phyloP scores from a whole-genome alignment of 2,329 filamentous ascomycete genomes.

The Scedosporium minutisporum region DNA sequence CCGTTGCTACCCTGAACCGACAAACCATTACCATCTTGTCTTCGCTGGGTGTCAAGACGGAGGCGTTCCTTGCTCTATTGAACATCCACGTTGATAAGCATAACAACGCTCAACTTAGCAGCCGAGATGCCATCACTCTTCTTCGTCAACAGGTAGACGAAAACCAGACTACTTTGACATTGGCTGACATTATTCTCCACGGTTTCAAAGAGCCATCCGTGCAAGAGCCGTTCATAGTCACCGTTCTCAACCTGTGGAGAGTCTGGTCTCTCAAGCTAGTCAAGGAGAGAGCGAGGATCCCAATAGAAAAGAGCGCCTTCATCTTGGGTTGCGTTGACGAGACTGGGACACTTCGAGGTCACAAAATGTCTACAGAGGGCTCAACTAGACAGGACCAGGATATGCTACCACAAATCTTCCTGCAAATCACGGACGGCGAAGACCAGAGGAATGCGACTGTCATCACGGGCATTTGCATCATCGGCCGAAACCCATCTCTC shows the following conservation, averaged over 20 bases:
- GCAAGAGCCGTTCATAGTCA: constrained; percentile 71
- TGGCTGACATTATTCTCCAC: constrained; percentile 67
- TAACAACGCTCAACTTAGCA: constrained; percentile 58
- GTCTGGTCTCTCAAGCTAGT: constrained; percentile 82
- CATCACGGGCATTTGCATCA: constrained; percentile 67
- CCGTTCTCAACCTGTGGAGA: constrained; percentile 73
- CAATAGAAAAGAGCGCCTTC: constrained; percentile 74
- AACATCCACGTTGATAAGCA: constrained; percentile 58
- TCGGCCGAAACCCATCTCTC: constrained; percentile 87
- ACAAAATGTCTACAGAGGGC: constrained; percentile 41
- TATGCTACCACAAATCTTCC: constrained; percentile 73
- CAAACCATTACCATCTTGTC: constrained; percentile 85
- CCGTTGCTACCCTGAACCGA: constrained; percentile 73
- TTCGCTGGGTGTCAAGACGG: constrained; percentile 59
- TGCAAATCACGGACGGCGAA: constrained; percentile 61
- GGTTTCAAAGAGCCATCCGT: constrained; percentile 60
- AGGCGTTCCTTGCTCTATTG: constrained; percentile 59
- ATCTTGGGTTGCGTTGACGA: constrained; percentile 86
- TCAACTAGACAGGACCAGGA: constrained; percentile 31
- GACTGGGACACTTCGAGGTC: constrained; percentile 62
- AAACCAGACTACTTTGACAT: constrained; percentile 65
- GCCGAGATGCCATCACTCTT: constrained; percentile 53
- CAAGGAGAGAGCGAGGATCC: constrained; percentile 85
- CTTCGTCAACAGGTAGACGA: constrained; percentile 73
- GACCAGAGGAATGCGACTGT: constrained; percentile 53